Evolutionary conservation across 169 alveolate species (phyloP), one percentile per base, ranked within the genome.

Genomic region (Eimeria necatrix): DNA sequence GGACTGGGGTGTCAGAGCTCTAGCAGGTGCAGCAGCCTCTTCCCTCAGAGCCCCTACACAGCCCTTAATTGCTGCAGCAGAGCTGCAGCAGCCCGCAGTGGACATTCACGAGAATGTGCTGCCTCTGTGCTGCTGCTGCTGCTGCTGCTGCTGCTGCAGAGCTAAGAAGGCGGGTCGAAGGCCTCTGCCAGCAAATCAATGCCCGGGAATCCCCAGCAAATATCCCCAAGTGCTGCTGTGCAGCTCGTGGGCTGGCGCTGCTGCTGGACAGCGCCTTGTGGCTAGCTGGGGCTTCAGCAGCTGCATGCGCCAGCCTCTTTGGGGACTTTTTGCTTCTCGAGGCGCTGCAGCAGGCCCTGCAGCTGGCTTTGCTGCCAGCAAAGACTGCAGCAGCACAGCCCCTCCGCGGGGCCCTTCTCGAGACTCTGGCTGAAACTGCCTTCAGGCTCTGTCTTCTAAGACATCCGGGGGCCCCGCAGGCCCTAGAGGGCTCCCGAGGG

Each of bases 111-210:
- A n/a, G n/a, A n/a, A n/a, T n/a, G n/a, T n/a, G n/a, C n/a, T n/a
- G n/a, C n/a, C n/a, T n/a, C n/a, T n/a, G n/a, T n/a, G n/a, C n/a
- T n/a, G n/a, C 20, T 70, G 52, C 81, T 70, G 81, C 20, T 70
- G 81, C 52, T 70, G 81, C 52, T 24, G 24, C 22, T 70, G 81
- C 52, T 70, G 81, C 81, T 70, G 81, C 81, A 70, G 81, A 26
- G 81, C 24, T 70, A 10, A 12, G 52, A 9, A 7, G 51, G n/a
- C 52, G 24, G 51, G 53, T 70, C 12, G 81, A 70, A 51, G n/a
- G n/a, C n/a, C n/a, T n/a, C n/a, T n/a, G n/a, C n/a, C n/a, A n/a
- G n/a, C n/a, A n/a, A n/a, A n/a, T n/a, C n/a, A n/a, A n/a, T n/a
- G n/a, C n/a, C n/a, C n/a, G n/a, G n/a, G n/a, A n/a, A n/a, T n/a